phyloP scores from a whole-genome alignment of 176 grass and related monocot genomes.

The Eragrostis nindensis region DNA sequence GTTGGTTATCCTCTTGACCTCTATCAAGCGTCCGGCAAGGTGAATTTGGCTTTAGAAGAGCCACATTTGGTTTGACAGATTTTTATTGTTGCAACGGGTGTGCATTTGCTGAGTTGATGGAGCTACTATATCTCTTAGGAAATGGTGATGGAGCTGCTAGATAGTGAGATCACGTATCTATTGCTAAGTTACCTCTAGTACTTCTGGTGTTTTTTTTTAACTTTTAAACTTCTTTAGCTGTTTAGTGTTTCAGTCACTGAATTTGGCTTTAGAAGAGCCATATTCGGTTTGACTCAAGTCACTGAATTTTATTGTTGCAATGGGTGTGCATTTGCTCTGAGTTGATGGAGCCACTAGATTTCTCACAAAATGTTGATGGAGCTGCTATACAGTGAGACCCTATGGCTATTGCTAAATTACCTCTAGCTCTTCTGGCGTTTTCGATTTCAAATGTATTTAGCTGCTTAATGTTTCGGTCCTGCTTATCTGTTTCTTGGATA shows the following conservation, averaged over 20 bases:
- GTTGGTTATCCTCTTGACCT: too few species aligned
- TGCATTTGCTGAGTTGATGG: not conserved
- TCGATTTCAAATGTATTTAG: not conserved
- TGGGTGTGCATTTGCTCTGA: not conserved
- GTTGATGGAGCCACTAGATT: not conserved
- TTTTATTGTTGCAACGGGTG: not conserved
- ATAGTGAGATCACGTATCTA: not conserved
- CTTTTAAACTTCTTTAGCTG: not conserved
- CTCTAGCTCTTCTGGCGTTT: not conserved
- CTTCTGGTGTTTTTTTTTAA: not conserved
- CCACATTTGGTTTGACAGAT: too few species aligned
- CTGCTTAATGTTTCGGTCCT: not conserved
- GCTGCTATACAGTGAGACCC: not conserved
- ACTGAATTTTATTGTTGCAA: not conserved
- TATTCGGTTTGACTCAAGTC: too few species aligned
- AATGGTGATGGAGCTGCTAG: not conserved
- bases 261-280: too few species aligned
- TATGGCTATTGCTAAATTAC: not conserved
- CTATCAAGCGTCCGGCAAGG: not conserved
- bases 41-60: too few species aligned
- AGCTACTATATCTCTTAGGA: not conserved
- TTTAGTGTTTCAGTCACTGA: too few species aligned
- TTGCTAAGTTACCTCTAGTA: not conserved
- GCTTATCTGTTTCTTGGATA: not conserved
- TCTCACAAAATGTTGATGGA: not conserved